Evolutionary conservation across 2,329 filamentous ascomycete genomes (phyloP), one percentile per base, ranked within the genome.

Genomic region (Pseudogymnoascus sp.): DNA sequence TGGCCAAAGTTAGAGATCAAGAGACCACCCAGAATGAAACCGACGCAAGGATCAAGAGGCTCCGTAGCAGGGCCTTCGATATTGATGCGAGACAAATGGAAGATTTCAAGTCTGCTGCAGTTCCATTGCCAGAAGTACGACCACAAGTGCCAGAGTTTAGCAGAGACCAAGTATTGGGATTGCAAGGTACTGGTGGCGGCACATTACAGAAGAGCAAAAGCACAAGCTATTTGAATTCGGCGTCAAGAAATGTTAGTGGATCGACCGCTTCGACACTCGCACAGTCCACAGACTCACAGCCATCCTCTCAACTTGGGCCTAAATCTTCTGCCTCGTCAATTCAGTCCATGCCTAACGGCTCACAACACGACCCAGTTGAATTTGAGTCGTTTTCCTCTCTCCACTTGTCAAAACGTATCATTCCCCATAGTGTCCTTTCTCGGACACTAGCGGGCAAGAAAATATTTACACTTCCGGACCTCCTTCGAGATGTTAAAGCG

Each of bases 341-440:
- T 59, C 42, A 37, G 8, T 60, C 63, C 14, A 64, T 64, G 13
- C 63, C 61, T 26, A 63, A 16, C 24, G 26, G n/a, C 50, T 70
- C 75, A 3, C 74, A 78, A 31, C 76, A 79, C 1, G 83, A 86
- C 64, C 74, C 82, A 1, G 82, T 87, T 1, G 83, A 84, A 53
- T 96, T 95, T 70, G 95, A 99, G 70, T 84, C 90, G 2, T 96
- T 93, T 74, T 97, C 95, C 5, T 85, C 86, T 31, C 80, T 93
- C 38, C 92, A 97, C 72, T 82, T 99, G 13, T 90, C 89, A 4
- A 91, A 87, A 66, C 86, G 95, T 33, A 87, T 91, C 38, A 82
- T 97, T 53, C 89, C 92, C 1, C 93, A 97, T 74, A 83, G 84
- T 21, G 87, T 89, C 16, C 80, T 99, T 21, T 86, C 89, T 1